Evolutionary conservation across 164 flowering plant species (phyloP).

Genomic region (Macadamia tetraphylla): DNA sequence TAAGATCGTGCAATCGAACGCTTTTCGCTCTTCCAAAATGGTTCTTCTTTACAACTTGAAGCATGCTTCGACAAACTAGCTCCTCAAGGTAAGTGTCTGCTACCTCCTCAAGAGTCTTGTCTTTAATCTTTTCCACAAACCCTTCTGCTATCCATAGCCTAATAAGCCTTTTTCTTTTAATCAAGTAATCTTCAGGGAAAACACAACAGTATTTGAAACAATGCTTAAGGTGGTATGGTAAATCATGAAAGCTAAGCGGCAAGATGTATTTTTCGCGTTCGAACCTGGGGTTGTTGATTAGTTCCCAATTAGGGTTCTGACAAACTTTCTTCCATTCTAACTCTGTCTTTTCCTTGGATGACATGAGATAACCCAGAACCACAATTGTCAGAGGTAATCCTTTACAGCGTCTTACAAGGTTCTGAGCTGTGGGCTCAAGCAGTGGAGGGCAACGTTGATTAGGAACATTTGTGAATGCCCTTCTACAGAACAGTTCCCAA

Average conservation of each 20-base stretch:
- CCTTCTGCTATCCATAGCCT: conserved; percentile 3
- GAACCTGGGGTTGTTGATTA: conserved; percentile 3
- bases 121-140: neutral
- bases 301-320: conserved; percentile 9
- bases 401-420: conserved; percentile 10
- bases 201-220: neutral
- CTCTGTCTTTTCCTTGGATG: conserved; percentile 3
- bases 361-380: conserved; percentile 18
- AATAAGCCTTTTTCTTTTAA: neutral
- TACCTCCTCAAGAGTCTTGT: neutral
- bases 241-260: neutral
- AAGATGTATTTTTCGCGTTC: neutral
- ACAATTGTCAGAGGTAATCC: conserved; percentile 20
- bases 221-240: conserved; percentile 1
- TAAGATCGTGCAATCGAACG: neutral
- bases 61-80: neutral
- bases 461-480: neutral
- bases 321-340: conserved; percentile 11
- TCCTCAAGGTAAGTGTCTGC: conserved; percentile 4
- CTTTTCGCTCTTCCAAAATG: neutral
- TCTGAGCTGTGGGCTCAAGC: conserved; percentile 6
- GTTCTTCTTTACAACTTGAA: neutral
- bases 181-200: neutral
- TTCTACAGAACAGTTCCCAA: neutral
- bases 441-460: conserved; percentile 7